Percentiles rank a stretch among this genome's conserved stretches.
phyloP scores from a whole-genome alignment of 441 rosid species.

The Rhodomyrtus psidioides region DNA sequence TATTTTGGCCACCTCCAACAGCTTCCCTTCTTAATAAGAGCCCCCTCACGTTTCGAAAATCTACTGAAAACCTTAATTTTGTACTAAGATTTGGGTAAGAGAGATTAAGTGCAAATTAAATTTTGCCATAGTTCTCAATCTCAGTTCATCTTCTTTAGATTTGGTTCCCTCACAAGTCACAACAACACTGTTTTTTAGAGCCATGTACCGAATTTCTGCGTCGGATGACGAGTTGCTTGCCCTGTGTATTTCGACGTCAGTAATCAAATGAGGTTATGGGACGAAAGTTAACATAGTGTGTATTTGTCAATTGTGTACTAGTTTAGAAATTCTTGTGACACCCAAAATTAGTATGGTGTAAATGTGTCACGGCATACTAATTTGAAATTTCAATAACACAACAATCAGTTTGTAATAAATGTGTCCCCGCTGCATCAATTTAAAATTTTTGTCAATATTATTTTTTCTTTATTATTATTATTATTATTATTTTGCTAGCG shows the following conservation, averaged over 20 bases:
- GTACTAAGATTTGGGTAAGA: not conserved
- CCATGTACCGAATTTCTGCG: not conserved
- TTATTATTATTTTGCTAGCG: not conserved
- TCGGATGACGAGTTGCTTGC: not conserved
- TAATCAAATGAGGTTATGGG: accelerated
- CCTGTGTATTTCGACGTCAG: not conserved
- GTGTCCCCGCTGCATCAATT: not conserved
- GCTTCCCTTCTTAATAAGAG: not conserved
- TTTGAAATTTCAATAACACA: accelerated
- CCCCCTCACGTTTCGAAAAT: not conserved
- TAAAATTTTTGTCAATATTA: accelerated
- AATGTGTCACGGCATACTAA: not conserved
- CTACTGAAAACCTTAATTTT: not conserved
- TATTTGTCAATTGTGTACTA: accelerated
- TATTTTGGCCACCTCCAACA: not conserved
- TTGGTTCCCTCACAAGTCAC: not conserved
- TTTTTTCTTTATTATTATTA: not conserved
- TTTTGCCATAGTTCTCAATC: not conserved
- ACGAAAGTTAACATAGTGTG: not conserved
- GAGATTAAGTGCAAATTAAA: not conserved
- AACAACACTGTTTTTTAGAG: not conserved
- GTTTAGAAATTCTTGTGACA: accelerated
- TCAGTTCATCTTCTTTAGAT: not conserved
- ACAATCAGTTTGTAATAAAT: not conserved
- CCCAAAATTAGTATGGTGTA: not conserved